These are phyloP conservation scores for Venturia nashicola DNA, from an alignment of 2,329 filamentous ascomycete species.

Conservation along the genomic window DNA sequence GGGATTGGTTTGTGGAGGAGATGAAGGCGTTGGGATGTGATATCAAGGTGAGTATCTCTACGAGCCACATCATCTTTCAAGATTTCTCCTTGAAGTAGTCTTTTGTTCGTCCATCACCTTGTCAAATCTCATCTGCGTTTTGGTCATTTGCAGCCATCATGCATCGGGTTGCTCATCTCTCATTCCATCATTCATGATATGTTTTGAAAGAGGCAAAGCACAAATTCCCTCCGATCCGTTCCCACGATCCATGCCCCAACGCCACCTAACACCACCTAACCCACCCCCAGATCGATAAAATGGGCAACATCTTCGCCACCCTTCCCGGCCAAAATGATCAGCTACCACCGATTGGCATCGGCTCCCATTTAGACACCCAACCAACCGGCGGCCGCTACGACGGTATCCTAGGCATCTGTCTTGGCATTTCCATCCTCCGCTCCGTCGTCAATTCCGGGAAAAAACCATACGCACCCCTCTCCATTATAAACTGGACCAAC, in stretches of 20 bases:
- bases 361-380: slow-evolving; percentile 49
- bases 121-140: no score
- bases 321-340: slow-evolving; percentile 50
- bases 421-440: slow-evolving; percentile 60
- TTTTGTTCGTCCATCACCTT: no score
- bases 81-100: no score
- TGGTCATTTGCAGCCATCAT: no score
- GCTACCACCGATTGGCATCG: slow-evolving; percentile 36
- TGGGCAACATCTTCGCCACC: slow-evolving; percentile 72
- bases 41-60: background rate
- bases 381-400: slow-evolving; percentile 59
- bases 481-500: slow-evolving; percentile 70
- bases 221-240: no score
- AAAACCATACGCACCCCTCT: slow-evolving; percentile 58
- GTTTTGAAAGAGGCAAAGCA: no score
- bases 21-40: slow-evolving; percentile 49
- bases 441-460: slow-evolving; percentile 53
- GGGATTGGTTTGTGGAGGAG: slow-evolving; percentile 65
- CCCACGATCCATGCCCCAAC: background rate
- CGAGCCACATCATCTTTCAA: no score
- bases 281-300: slow-evolving; percentile 53
- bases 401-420: slow-evolving; percentile 62
- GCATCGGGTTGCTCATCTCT: no score
- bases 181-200: no score
- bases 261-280: no score